Base-by-base conservation (phyloP, 306 rosid genomes). In the Lablab purpureus region DNA sequence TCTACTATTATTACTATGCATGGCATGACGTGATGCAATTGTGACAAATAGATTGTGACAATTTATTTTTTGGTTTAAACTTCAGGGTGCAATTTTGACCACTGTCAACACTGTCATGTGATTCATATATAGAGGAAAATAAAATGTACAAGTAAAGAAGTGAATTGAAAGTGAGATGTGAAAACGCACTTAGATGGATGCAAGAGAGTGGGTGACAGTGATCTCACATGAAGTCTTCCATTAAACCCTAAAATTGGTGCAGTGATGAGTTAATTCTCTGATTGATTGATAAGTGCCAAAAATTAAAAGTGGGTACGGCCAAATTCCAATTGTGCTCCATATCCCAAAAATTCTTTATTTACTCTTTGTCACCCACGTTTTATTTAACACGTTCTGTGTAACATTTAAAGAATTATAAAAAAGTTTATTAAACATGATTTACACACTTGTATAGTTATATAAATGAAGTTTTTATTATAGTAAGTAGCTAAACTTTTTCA, bases 191-290 rank as follows among this genome's bases (percentile, higher is more conserved):
- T 34, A 10, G 51, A 30, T 67, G 34, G 84, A 69, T 41, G 60
- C 73, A 58, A 80, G 74, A 73, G 76, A 81, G 87, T 86, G 80
- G 87, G 84, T 85, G 91, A 88, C 85, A 84, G 85, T 84, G 89
- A 83, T 85, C 41, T 86, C 93, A 83, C 88, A 84, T 89, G 91
- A 84, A 85, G 18, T 64, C 72, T 22, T 36, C 74, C 28, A 50
- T 40, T 64, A 78, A 65, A 72, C 67, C 78, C 81, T 70, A 54
- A 56, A 79, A 65, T 28, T 59, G 64, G 73, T 75, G 55, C 41
- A 75, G 66, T 65, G 22, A 67, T 45, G 77, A 18, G 17, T 34
- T 45, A 50, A 60, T 79, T 73, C 81, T 71, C 43, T 76, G 67
- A 56, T 85, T 11, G 67, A 56, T 85, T 11, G 10, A 22, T 74